Evolutionary conservation across 2,329 filamentous ascomycete genomes (phyloP).

Genomic region (Phaeosphaeriaceae sp.): DNA sequence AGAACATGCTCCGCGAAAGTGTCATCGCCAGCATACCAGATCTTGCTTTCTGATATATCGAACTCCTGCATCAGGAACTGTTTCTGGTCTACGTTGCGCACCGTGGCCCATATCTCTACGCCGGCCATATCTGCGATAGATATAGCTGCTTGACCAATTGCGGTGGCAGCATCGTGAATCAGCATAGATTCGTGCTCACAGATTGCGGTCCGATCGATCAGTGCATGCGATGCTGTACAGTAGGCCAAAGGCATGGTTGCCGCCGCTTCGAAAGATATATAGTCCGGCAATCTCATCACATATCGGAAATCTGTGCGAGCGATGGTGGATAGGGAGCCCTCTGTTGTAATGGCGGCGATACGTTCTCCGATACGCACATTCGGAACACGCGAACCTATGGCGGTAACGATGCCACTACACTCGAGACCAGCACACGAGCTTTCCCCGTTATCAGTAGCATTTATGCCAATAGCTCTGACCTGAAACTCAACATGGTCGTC

Average conservation of each 20-base stretch:
- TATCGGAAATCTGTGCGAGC: constrained; percentile 19
- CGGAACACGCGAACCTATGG: constrained; percentile 17
- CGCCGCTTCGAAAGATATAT: constrained; percentile 30
- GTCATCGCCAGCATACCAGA: constrained; percentile 30
- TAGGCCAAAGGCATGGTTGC: constrained; percentile 30
- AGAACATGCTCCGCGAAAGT: constrained; percentile 13
- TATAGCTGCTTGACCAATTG: constrained; percentile 41
- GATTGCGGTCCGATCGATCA: constrained; percentile 38
- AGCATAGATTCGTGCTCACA: constrained; percentile 41
- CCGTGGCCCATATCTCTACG: constrained; percentile 31
- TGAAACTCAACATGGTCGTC: constrained; percentile 42
- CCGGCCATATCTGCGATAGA: constrained; percentile 29
- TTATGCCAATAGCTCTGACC: constrained; percentile 37
- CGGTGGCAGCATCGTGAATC: constrained; percentile 36
- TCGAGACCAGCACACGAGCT: constrained; percentile 6
- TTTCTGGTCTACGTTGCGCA: constrained; percentile 31
- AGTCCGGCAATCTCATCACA: constrained; percentile 23
- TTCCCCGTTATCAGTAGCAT: constrained; percentile 7
- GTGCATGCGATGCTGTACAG: constrained; percentile 30
- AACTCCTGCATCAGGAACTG: constrained; percentile 20
- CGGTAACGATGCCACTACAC: constrained; percentile 22
- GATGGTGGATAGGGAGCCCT: constrained; percentile 25
- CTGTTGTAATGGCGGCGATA: constrained; percentile 27
- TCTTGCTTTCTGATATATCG: constrained; percentile 34
- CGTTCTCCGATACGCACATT: constrained; percentile 30